Percentiles rank a stretch among this genome's conserved stretches.
Conservation (phyloP, 1,284 basidiomycete genomes). For the Vanrija humicola region DNA sequence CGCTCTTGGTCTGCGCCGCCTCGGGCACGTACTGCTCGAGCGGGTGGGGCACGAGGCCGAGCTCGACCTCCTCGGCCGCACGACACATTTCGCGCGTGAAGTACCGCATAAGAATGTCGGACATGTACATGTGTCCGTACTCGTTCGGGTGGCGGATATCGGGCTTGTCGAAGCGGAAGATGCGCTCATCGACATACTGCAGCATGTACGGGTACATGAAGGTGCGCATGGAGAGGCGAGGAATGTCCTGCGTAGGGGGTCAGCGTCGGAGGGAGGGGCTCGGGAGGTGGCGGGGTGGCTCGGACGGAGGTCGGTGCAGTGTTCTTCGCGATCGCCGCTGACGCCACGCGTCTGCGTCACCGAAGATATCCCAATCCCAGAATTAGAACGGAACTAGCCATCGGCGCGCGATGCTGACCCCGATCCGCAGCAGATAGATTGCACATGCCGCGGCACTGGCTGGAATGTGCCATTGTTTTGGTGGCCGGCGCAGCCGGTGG, state of each 20-base stretch:
- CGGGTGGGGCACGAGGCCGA: neutral
- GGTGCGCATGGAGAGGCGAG: constrained; percentile 3
- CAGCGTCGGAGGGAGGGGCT: no score
- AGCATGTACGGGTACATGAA: constrained; percentile 9
- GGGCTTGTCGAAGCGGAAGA: neutral
- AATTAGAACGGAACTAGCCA: no score
- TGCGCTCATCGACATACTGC: neutral
- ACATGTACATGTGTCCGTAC: constrained; percentile 4
- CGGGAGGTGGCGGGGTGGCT: neutral
- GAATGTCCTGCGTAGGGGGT: constrained; percentile 5
- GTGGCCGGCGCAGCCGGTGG: no score
- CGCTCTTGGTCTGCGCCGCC: neutral
- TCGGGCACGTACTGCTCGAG: neutral
- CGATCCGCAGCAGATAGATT: no score
- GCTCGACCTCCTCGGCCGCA: neutral
- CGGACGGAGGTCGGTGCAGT: no score
- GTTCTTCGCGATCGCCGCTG: no score
- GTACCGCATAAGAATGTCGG: constrained; percentile 3
- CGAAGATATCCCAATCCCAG: no score
- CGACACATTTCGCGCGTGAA: neutral
- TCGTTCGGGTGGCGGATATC: constrained; percentile 5
- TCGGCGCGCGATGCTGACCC: no score
- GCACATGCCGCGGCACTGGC: no score
- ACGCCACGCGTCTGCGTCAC: no score
- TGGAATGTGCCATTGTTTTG: no score